These are phyloP conservation scores for Ramicandelaber brevisporus DNA, from an alignment of 192 early-diverging fungal genomes.

Conservation along the genomic window DNA sequence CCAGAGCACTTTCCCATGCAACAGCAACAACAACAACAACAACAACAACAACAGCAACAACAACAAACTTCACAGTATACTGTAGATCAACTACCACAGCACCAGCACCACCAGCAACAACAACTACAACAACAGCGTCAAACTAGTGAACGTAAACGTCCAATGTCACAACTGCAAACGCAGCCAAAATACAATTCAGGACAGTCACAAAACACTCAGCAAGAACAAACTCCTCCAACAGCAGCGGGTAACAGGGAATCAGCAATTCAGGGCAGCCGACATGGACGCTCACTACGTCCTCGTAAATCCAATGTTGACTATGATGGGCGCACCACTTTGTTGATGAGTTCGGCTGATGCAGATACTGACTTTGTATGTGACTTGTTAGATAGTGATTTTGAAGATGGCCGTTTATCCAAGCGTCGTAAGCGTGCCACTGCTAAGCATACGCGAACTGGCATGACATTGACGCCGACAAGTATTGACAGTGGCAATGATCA, in stretches of 20 bases:
- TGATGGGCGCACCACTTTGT: no score
- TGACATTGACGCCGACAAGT: no score
- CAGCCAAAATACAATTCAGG: slow-evolving; percentile 1
- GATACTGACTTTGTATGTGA: no score
- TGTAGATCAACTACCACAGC: not conserved
- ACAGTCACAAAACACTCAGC: slow-evolving; percentile 4
- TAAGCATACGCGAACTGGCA: no score
- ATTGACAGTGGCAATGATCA: slow-evolving; percentile 13
- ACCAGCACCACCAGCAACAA: slow-evolving; percentile 1
- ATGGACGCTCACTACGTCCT: slow-evolving; percentile 13
- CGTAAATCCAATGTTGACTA: slow-evolving; percentile 12
- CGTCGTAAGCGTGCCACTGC: no score
- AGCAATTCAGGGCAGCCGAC: slow-evolving; percentile 10
- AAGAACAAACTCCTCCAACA: slow-evolving; percentile 1
- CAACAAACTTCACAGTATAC: slow-evolving; percentile 1
- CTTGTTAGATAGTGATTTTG: no score
- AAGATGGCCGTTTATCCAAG: no score
- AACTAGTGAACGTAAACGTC: slow-evolving; percentile 1
- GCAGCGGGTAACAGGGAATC: slow-evolving; percentile 4
- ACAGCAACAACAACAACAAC: slow-evolving; percentile 4
- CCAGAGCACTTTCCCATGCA: slow-evolving; percentile 1
- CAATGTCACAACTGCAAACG: not conserved
- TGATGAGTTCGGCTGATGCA: no score
- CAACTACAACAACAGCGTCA: slow-evolving; percentile 1
- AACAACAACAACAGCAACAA: slow-evolving; percentile 5